Evolutionary conservation across 2,329 filamentous ascomycete species (phyloP), one percentile per base, ranked within the genome.

Genomic region (Pyrenophora seminiperda): DNA sequence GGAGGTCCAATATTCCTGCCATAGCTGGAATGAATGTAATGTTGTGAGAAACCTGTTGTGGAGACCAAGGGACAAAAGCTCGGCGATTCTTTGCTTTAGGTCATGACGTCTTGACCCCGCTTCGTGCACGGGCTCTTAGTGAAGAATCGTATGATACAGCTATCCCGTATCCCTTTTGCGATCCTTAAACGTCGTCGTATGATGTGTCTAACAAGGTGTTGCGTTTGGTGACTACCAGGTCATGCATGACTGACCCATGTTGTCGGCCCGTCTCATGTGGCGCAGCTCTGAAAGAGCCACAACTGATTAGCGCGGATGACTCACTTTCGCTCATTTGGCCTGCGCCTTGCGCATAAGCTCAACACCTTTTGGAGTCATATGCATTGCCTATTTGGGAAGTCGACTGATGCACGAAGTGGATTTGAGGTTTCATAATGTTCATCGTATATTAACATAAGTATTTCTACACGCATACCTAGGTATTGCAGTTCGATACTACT

Each of bases 281-380:
- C 57, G 60, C 57, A 58, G 53, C 10, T 3, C 7, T 27, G 24
- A 2, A 4, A 11, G 40, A 32, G 30, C 41, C 33, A 3, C 6
- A 29, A 48, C 17, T 18, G 19, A 46, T 51, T 66, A 64, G 62
- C 53, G 59, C 32, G 22, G 43, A 65, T 67, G 62, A 67, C 45
- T 67, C 62, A 67, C 53, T 58, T 59, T 57, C n/a, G 42, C 49
- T 63, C 58, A 62, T 51, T 31, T n/a, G 20, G 24, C 41, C 24
- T 44, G 27, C 37, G 42, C 45, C 36, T 43, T 6, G 14, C 11
- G 19, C 36, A 29, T 32, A 11, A 56, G 49, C 34, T 36, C 38
- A 41, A 30, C 36, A 13, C 36, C 29, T 17, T n/a, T 36, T 22
- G 20, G 59, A 62, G 56, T 63, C 60, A 63, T 56, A 57, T 39